A percentile compares a stretch with the other conserved stretches of the same genome.
Conservation (phyloP, 2,329 filamentous ascomycete species). For the Sporothrix sp. region DNA sequence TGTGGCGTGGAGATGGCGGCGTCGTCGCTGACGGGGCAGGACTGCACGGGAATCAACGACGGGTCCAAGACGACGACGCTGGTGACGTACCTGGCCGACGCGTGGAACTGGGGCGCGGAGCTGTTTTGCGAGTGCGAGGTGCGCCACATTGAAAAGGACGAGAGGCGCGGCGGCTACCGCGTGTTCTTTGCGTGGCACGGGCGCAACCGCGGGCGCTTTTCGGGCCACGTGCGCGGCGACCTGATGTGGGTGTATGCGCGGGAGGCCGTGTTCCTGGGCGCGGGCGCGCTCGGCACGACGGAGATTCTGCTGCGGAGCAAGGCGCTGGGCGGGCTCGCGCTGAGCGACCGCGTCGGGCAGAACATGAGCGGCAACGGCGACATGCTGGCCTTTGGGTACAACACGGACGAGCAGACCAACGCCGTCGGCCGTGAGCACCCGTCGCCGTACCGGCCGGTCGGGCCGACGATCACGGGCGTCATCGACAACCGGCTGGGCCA, state of each 20-base stretch:
- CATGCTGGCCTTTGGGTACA: slow-evolving; percentile 55
- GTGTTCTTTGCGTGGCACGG: slow-evolving; percentile 58
- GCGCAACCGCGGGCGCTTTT: slow-evolving; percentile 45
- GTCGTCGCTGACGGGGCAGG: slow-evolving; percentile 51
- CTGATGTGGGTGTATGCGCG: slow-evolving; percentile 59
- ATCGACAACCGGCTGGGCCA: slow-evolving; percentile 48
- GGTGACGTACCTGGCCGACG: slow-evolving; percentile 58
- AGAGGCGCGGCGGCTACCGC: slow-evolving; percentile 45
- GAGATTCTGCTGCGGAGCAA: slow-evolving; percentile 55
- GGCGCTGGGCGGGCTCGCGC: slow-evolving; percentile 46
- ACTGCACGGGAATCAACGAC: slow-evolving; percentile 56
- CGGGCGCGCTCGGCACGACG: slow-evolving; percentile 54
- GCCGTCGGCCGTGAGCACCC: slow-evolving; percentile 43
- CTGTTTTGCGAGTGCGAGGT: slow-evolving; percentile 63
- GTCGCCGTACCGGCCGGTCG: slow-evolving; percentile 41
- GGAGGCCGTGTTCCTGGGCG: slow-evolving; percentile 56
- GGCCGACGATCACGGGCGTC: slow-evolving; percentile 53
- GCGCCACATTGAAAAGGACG: slow-evolving; percentile 47
- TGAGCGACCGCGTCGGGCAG: slow-evolving; percentile 48
- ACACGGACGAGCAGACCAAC: slow-evolving; percentile 47
- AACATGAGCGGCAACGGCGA: slow-evolving; percentile 59
- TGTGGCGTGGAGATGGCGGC: slow-evolving; percentile 55
- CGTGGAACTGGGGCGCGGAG: slow-evolving; percentile 63
- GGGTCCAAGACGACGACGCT: slow-evolving; percentile 57
- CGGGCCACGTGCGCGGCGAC: slow-evolving; percentile 44